A percentile compares a stretch with the other conserved stretches of the same genome.
These are phyloP conservation scores for Suillus weaverae DNA, from an alignment of 768 basidiomycete species.

Conservation along the genomic window DNA sequence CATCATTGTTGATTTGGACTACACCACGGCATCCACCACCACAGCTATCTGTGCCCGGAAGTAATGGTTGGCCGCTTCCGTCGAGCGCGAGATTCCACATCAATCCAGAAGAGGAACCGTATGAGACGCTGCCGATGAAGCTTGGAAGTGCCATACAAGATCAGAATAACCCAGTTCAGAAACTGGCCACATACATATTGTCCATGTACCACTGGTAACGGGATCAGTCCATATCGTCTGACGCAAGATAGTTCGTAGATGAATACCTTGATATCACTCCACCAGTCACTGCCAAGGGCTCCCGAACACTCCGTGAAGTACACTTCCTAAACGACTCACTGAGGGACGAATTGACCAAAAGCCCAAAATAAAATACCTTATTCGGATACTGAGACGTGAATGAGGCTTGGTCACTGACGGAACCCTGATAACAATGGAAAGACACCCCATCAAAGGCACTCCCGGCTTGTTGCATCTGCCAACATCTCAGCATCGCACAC, in stretches of 20 bases:
- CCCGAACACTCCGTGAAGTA: conserved; percentile 67
- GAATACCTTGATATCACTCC: conserved; percentile 72
- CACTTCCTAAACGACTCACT: conserved; percentile 30
- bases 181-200: conserved; percentile 47
- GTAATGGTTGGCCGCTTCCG: conserved; percentile 58
- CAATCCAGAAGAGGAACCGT: conserved; percentile 44
- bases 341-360: not conserved
- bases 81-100: conserved; percentile 81
- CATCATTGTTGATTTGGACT: conserved; percentile 64
- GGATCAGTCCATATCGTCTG: conserved; percentile 13
- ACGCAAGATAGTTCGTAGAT: not conserved
- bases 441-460: conserved; percentile 62
- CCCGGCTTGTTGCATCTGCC: conserved; percentile 54
- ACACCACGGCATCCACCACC: conserved; percentile 65
- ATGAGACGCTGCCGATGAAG: conserved; percentile 39
- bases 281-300: conserved; percentile 70
- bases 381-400: conserved; percentile 57
- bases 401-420: conserved; percentile 49
- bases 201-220: conserved; percentile 62
- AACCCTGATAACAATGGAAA: conserved; percentile 73
- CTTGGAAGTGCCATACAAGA: conserved; percentile 12
- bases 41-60: conserved; percentile 66
- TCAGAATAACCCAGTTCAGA: conserved; percentile 17
- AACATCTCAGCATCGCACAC: conserved; percentile 4
- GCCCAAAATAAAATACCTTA: conserved; percentile 36